Base-by-base conservation (phyloP, 2,329 filamentous ascomycete species). In the Ophiostoma populinum region DNA sequence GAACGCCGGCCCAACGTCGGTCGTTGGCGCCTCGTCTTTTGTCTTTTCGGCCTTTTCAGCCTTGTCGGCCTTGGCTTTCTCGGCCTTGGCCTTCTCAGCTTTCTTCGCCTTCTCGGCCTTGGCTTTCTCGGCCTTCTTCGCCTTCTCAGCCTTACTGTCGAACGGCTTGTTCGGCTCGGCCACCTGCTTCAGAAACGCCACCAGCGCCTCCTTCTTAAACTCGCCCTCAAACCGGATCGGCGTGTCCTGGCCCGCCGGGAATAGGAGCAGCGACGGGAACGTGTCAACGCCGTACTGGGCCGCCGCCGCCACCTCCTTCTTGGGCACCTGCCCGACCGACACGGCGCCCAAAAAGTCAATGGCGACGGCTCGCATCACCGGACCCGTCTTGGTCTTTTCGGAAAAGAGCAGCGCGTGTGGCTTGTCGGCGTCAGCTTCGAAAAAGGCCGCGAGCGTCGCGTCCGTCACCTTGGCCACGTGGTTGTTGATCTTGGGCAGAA, bases 391-490 rank as follows among this genome's bases (percentile, higher is more conserved):
- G 16, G 85, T 83, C 62, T 95, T 98, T 38, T 93, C 81, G 3
- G 81, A 92, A 56, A 98, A 95, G 3, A 98, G 62, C 22, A 98
- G 73, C 0, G 80, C 86, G 61, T 92, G 94, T 31, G 85, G 24
- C 33, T 71, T 82, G 70, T 79, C 70, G 40, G 74, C 75, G 29
- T 70, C 66, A 39, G 69, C 65, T 8, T 60, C 58, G 33, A 94
- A 55, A 68, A 87, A 98, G 10, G 60, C 59, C 38, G 83, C 75
- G 24, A 92, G 49, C 30, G 80, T 77, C 55, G 80, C 81, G 54
- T 92, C 83, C 12, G 75, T 74, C 32, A 94, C 61, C 42, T 72
- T 70, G 52, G 78, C 78, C 28, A 98, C 87, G 49, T 90, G 76
- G 58, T 95, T 95, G 46, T 82, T 85, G 47, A 98, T 93, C 56